Percentiles rank a stretch among this genome's conserved stretches.
Evolutionary conservation across 192 early-diverging fungal genomes (phyloP).

Genomic region (Linnemannia hyalina): DNA sequence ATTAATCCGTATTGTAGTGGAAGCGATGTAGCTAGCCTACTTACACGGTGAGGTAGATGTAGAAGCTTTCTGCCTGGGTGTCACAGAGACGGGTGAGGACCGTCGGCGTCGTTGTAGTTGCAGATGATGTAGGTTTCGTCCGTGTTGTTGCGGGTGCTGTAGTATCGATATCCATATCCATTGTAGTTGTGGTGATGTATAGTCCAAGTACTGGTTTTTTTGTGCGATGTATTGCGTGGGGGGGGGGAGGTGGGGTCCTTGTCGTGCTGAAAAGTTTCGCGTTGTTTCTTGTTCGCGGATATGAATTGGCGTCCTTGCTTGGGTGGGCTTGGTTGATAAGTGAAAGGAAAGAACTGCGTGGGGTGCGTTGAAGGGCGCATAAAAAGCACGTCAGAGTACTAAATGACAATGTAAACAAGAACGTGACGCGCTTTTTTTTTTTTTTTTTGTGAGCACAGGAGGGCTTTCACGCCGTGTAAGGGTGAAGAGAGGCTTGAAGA

Average conservation of each 20-base stretch:
- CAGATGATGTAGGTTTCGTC: neutral
- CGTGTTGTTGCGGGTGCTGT: neutral
- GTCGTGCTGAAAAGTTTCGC: neutral
- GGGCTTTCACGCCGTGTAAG: neutral
- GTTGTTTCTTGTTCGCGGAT: neutral
- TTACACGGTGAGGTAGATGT: constrained; percentile 55
- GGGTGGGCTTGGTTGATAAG: neutral
- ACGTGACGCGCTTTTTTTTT: constrained; percentile 21
- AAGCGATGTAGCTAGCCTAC: too few relatives aligned
- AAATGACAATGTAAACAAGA: neutral
- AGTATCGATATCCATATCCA: constrained; percentile 14
- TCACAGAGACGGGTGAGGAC: constrained; percentile 39
- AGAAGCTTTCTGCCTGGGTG: constrained; percentile 30
- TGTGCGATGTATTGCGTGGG: neutral
- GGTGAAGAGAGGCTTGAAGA: neutral
- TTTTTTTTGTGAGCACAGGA: neutral
- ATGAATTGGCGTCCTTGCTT: neutral
- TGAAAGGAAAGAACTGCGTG: neutral
- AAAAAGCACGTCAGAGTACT: constrained; percentile 2
- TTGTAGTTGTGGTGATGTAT: neutral
- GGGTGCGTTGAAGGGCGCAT: too few relatives aligned
- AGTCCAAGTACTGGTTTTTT: neutral
- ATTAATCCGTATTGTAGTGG: neutral
- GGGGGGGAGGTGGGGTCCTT: too few relatives aligned
- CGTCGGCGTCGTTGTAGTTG: neutral